These are phyloP conservation scores for Crocinoboletus sp. DNA, from an alignment of 1,284 basidiomycete genomes.

Conservation along the genomic window DNA sequence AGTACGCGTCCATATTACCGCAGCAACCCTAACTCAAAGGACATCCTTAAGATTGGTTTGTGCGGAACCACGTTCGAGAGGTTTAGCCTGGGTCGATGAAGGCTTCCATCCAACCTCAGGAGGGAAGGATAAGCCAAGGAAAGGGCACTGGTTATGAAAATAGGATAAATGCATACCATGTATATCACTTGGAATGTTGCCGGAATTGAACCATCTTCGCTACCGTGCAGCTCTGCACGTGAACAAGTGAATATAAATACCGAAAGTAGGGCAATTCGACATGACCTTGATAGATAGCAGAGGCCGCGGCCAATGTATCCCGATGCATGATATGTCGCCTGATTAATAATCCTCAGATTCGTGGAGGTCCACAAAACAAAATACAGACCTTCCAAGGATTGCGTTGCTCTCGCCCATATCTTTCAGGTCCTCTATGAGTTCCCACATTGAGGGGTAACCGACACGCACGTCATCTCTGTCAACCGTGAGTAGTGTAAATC, in stretches of 20 bases:
- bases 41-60: conserved; percentile 81
- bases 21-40: conserved; percentile 37
- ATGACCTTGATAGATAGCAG: conserved; percentile 88
- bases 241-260: conserved; percentile 8
- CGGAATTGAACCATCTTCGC: conserved; percentile 79
- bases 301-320: conserved; percentile 89
- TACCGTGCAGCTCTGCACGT: conserved; percentile 73
- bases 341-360: conserved; percentile 1
- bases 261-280: not conserved
- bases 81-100: conserved; percentile 76
- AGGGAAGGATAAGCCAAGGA: not conserved
- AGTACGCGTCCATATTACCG: not conserved
- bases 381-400: conserved; percentile 67
- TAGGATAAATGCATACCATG: conserved; percentile 53
- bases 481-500: conserved; percentile 92
- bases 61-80: conserved; percentile 82
- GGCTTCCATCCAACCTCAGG: conserved; percentile 98
- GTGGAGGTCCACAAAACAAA: not conserved
- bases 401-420: conserved; percentile 99
- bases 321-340: conserved; percentile 71
- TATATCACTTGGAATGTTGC: conserved; percentile 98
- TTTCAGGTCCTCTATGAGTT: conserved; percentile 88
- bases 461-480: conserved; percentile 94
- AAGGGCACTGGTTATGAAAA: not conserved
- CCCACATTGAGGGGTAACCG: conserved; percentile 94